These are phyloP conservation scores for Aureobasidium sp. DNA, from an alignment of 2,329 filamentous ascomycete species.

Conservation along the genomic window DNA sequence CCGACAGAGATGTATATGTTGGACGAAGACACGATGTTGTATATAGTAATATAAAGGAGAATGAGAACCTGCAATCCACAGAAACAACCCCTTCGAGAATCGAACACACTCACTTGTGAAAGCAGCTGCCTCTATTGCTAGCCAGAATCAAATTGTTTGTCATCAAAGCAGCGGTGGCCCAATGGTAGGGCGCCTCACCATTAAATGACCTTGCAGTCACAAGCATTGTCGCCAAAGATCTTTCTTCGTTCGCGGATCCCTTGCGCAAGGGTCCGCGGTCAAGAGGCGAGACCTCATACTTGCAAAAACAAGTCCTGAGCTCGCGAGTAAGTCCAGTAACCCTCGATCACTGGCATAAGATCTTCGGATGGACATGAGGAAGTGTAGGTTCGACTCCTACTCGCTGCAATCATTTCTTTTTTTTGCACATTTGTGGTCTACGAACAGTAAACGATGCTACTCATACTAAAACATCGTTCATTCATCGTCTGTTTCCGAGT, in stretches of 20 bases:
- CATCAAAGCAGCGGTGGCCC: neutral
- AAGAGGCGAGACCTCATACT: neutral
- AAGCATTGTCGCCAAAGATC: neutral
- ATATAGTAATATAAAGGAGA: neutral
- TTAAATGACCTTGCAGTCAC: neutral
- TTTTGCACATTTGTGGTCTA: neutral
- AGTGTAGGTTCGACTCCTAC: neutral
- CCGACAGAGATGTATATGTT: neutral
- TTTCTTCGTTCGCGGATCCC: neutral
- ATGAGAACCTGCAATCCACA: neutral
- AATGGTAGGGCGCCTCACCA: neutral
- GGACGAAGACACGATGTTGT: neutral
- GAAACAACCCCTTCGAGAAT: neutral
- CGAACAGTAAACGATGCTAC: neutral
- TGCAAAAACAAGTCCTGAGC: neutral
- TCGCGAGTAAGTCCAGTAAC: neutral
- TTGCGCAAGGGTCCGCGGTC: neutral
- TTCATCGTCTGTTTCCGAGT: constrained; percentile 6
- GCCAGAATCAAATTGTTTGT: neutral
- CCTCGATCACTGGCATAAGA: neutral
- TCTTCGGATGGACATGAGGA: neutral
- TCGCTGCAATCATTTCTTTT: neutral
- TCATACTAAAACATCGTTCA: neutral
- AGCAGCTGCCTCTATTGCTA: neutral
- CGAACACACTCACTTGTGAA: neutral